These are phyloP conservation scores for Solanum hybrid DNA, from an alignment of 305 asterid species.

Conservation along the genomic window DNA sequence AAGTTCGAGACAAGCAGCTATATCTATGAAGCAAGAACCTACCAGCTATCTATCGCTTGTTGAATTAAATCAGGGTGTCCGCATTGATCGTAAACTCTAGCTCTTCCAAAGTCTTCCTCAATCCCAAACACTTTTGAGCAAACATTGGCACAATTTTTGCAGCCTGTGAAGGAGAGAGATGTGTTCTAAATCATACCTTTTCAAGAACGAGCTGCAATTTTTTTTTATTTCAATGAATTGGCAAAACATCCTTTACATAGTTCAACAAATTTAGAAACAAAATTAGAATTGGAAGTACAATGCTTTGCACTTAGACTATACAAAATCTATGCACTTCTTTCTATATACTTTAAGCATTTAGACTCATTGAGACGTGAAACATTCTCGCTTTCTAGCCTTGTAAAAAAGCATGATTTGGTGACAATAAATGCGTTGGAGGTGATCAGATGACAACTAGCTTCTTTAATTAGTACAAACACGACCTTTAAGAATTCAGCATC, in stretches of 20 bases:
- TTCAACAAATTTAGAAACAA: not conserved
- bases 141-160: constrained; percentile 93
- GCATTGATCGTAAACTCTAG: constrained; percentile 72
- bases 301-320: too few species aligned
- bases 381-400: too few species aligned
- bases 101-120: constrained; percentile 97
- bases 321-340: too few species aligned
- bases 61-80: constrained; percentile 57
- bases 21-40: constrained; percentile 5
- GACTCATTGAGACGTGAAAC: not conserved
- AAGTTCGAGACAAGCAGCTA: not conserved
- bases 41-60: constrained; percentile 97
- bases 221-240: not conserved
- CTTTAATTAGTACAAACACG: too few species aligned
- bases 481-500: too few species aligned
- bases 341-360: too few species aligned
- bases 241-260: not conserved
- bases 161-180: constrained; percentile 35
- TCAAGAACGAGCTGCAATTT: not conserved
- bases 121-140: constrained; percentile 67
- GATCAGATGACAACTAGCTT: too few species aligned
- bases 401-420: too few species aligned
- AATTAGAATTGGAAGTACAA: not conserved
- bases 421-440: too few species aligned
- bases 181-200: not conserved